Evolutionary conservation across 768 basidiomycete species (phyloP).

Genomic region (Auricularia heimuer): DNA sequence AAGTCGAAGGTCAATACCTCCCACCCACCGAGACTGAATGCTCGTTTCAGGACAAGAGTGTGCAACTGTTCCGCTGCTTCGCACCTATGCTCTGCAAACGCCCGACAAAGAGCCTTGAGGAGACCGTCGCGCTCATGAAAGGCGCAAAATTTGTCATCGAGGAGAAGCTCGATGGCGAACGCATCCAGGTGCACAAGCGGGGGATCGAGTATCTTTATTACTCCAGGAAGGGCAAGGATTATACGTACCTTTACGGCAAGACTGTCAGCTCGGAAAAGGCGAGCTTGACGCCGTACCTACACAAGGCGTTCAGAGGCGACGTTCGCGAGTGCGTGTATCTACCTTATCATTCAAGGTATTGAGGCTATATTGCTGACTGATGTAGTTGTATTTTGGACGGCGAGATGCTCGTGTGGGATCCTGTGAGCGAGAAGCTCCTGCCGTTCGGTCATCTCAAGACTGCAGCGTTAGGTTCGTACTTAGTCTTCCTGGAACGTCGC

Average conservation of each 20-base stretch:
- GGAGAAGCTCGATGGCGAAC: slow-evolving; percentile 95
- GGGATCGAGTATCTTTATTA: slow-evolving; percentile 89
- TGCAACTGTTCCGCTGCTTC: slow-evolving; percentile 78
- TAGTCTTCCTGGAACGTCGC: not conserved
- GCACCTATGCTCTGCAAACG: slow-evolving; percentile 94
- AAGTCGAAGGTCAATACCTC: not conserved
- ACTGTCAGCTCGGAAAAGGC: slow-evolving; percentile 55
- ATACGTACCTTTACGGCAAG: slow-evolving; percentile 85
- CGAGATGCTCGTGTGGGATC: slow-evolving; percentile 99
- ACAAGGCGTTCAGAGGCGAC: slow-evolving; percentile 59
- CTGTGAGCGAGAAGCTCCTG: slow-evolving; percentile 72
- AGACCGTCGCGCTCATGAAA: slow-evolving; percentile 78
- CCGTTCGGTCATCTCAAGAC: slow-evolving; percentile 94
- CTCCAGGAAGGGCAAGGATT: slow-evolving; percentile 87
- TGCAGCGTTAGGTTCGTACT: slow-evolving; percentile 62
- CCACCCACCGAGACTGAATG: not conserved
- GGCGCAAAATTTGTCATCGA: slow-evolving; percentile 78
- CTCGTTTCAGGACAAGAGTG: slow-evolving; percentile 57
- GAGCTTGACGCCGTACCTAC: slow-evolving; percentile 82
- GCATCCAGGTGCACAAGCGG: slow-evolving; percentile 90
- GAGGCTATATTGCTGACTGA: not conserved
- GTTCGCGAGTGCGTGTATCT: slow-evolving; percentile 62
- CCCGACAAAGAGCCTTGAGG: slow-evolving; percentile 68
- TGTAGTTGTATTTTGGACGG: slow-evolving; percentile 87
- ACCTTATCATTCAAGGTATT: not conserved